These are phyloP conservation scores for Sporothrix pseudoabietina DNA, from an alignment of 2,329 filamentous ascomycete genomes.

Conservation along the genomic window DNA sequence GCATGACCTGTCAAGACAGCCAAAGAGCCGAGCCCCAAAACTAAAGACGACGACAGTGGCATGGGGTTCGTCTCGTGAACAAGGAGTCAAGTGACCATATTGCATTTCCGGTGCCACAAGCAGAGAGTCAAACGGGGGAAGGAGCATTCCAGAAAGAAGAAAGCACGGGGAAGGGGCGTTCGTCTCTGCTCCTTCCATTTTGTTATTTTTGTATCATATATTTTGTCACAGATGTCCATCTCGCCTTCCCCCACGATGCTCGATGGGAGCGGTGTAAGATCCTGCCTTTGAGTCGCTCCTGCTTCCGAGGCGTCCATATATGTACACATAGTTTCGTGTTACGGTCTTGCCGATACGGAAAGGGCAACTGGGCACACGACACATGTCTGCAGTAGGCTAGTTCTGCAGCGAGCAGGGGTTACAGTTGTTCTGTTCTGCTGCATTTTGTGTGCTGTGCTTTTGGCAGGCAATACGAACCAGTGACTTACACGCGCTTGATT, in stretches of 20 bases:
- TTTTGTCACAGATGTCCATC: background rate
- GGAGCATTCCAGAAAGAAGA: conserved; percentile 4
- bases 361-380: conserved; percentile 27
- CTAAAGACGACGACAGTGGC: background rate
- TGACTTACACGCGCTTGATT: conserved; percentile 7
- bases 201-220: background rate
- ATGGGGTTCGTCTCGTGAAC: background rate
- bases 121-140: background rate
- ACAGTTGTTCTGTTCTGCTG: background rate
- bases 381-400: conserved; percentile 20
- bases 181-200: background rate
- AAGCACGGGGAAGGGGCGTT: background rate
- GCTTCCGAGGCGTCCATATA: background rate
- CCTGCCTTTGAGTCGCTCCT: background rate
- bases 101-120: background rate
- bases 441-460: background rate
- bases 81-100: conserved; percentile 5
- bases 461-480: conserved; percentile 5
- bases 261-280: conserved; percentile 8
- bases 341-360: conserved; percentile 24
- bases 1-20: background rate
- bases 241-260: conserved; percentile 18
- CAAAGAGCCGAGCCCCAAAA: background rate
- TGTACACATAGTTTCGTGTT: no score
- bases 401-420: background rate